Conservation (phyloP, 768 basidiomycete species). For the Dictyophora rubrovolvata region DNA sequence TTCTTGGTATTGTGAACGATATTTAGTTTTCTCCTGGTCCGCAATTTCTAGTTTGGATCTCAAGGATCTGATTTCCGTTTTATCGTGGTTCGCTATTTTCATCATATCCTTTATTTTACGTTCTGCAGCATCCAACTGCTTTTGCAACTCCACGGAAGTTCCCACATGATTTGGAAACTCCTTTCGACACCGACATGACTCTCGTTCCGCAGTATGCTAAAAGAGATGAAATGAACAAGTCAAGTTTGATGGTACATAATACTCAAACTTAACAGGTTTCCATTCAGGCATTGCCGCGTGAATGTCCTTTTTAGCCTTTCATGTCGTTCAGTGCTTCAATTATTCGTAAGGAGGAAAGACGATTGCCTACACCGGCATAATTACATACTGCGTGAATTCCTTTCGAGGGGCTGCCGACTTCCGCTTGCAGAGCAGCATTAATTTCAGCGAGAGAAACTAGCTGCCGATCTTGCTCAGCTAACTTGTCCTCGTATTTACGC, state of each 20-base stretch:
- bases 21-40: conserved; percentile 48
- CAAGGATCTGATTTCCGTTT: conserved; percentile 54
- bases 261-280: too few species aligned
- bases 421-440: conserved; percentile 1
- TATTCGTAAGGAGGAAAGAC: background rate
- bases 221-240: conserved; percentile 3
- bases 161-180: conserved; percentile 39
- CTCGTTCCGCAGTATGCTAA: conserved; percentile 52
- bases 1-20: conserved; percentile 43
- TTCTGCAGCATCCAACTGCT: conserved; percentile 48
- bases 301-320: conserved; percentile 15
- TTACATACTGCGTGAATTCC: conserved; percentile 13
- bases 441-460: conserved; percentile 3
- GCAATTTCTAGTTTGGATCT: conserved; percentile 43
- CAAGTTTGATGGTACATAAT: too few species aligned
- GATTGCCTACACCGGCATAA: conserved; percentile 11
- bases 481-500: conserved; percentile 5
- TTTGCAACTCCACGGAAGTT: conserved; percentile 51
- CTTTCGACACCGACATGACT: conserved; percentile 41
- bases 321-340: conserved; percentile 9
- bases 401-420: conserved; percentile 4
- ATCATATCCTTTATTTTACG: conserved; percentile 53
- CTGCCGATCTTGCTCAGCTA: conserved; percentile 1
- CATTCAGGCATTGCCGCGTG: conserved; percentile 24
- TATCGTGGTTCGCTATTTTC: conserved; percentile 36